A percentile compares a stretch with the other conserved stretches of the same genome.
Conservation (phyloP, 768 basidiomycete species). For the Panaeolus cyanescens region DNA sequence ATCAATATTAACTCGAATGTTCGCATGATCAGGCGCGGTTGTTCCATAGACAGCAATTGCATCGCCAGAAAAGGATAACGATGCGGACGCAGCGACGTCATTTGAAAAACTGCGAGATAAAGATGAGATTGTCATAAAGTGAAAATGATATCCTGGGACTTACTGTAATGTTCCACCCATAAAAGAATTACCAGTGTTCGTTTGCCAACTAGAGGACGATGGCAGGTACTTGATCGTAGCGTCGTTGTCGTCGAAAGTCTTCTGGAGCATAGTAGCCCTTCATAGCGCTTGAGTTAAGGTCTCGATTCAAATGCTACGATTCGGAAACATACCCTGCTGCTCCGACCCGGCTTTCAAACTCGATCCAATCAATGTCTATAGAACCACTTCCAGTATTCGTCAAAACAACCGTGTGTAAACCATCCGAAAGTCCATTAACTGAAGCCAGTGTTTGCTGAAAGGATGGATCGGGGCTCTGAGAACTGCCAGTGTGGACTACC, state of each 20-base stretch:
- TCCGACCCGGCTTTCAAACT: constrained; percentile 42
- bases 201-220: constrained; percentile 35
- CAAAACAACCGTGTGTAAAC: constrained; percentile 48
- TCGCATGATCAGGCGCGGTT: constrained; percentile 50
- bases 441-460: constrained; percentile 45
- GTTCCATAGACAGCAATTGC: constrained; percentile 58
- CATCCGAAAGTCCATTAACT: constrained; percentile 41
- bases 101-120: constrained; percentile 38
- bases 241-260: constrained; percentile 43
- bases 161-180: constrained; percentile 47
- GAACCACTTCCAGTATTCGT: constrained; percentile 43
- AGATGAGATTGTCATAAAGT: not conserved
- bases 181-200: constrained; percentile 28
- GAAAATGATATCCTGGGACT: constrained; percentile 12
- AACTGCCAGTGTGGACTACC: constrained; percentile 32
- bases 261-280: constrained; percentile 22
- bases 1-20: constrained; percentile 48
- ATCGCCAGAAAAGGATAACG: constrained; percentile 47
- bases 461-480: constrained; percentile 26
- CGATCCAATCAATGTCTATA: constrained; percentile 54
- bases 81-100: constrained; percentile 39
- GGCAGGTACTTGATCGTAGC: constrained; percentile 41
- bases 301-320: not conserved
- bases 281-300: constrained; percentile 12
- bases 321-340: constrained; percentile 32